Base-by-base conservation (phyloP, 2,329 filamentous ascomycete genomes). In the Pezicula radicicola region DNA sequence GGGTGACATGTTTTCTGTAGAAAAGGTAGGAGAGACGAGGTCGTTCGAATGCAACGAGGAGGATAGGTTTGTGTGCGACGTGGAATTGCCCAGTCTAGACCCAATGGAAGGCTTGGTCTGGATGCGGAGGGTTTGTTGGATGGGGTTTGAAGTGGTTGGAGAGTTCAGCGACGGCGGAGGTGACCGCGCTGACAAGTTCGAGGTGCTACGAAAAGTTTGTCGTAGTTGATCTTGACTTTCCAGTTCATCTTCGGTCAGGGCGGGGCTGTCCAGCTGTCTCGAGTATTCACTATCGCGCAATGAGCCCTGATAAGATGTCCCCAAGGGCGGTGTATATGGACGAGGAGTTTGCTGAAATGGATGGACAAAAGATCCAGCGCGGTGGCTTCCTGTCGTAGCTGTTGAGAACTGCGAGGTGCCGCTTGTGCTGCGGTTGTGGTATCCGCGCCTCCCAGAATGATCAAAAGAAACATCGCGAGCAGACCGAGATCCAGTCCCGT, bases 321-420 rank as follows among this genome's bases (percentile, higher is more conserved):
- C 56, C 54, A 83, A 62, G 8, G 81, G 80, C 47, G 82, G 80
- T 53, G 81, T 84, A 43, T 80, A 78, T 1, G 80, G 80, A 39
- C 80, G 76, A 30, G 83, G 83, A 8, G 74, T 84, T 68, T 85
- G 83, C 63, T 85, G 81, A 58, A 84, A 85, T 25, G 83, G 83
- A 62, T 86, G 83, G 18, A 85, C 75, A 62, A 86, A 85, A 30
- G 73, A 65, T 46, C 61, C 66, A 27, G 64, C 53, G 19, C 66
- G 60, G 49, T 65, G 68, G 40, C 80, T 84, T 55, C 72, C 76
- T 46, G 75, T 76, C 25, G 80, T 82, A 7, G 78, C 74, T 49
- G 80, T 73, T 9, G 81, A 84, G 56, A 73, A 69, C 62, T 83
- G 79, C 21, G 65, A 67, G 47, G 76, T 75, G 51, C 78, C 80